A percentile compares a stretch with the other conserved stretches of the same genome.
Evolutionary conservation across 2,329 filamentous ascomycete species (phyloP).

Genomic region (Dendrostoma leiphaemia): DNA sequence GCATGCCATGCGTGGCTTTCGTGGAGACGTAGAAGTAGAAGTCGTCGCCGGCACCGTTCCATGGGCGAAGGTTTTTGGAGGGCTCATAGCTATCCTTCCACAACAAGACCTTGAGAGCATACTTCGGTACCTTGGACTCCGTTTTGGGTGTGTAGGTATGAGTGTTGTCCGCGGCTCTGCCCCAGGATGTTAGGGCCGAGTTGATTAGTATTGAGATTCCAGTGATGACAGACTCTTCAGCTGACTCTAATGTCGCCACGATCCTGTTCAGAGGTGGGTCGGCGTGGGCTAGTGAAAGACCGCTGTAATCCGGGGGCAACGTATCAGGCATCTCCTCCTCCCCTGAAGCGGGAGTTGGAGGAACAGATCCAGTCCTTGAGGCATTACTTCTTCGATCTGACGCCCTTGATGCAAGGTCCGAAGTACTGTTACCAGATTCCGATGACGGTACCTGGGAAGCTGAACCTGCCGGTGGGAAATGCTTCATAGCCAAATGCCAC

Average conservation of each 20-base stretch:
- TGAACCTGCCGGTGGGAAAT: constrained; percentile 47
- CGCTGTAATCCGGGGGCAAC: constrained; percentile 33
- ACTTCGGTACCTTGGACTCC: constrained; percentile 76
- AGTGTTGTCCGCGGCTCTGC: constrained; percentile 68
- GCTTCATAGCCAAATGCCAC: constrained; percentile 57
- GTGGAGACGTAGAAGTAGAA: constrained; percentile 76
- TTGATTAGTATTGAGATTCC: constrained; percentile 65
- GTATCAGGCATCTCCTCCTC: constrained; percentile 33
- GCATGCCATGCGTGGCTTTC: constrained; percentile 73
- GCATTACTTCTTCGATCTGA: constrained; percentile 3
- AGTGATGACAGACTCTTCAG: constrained; percentile 62
- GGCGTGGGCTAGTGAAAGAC: constrained; percentile 33
- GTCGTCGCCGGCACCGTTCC: constrained; percentile 50
- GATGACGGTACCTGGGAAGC: neutral
- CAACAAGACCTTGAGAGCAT: constrained; percentile 74
- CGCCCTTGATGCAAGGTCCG: constrained; percentile 5
- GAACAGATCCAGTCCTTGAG: neutral
- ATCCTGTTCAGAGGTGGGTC: constrained; percentile 36
- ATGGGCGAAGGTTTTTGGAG: constrained; percentile 50
- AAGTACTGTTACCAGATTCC: neutral
- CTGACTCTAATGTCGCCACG: constrained; percentile 66
- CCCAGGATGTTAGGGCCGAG: constrained; percentile 72
- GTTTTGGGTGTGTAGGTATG: constrained; percentile 58
- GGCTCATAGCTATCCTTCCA: constrained; percentile 68
- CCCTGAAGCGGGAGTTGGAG: neutral